Evolutionary conservation across 2,329 filamentous ascomycete species (phyloP).

Genomic region (Microsporum audouinii): DNA sequence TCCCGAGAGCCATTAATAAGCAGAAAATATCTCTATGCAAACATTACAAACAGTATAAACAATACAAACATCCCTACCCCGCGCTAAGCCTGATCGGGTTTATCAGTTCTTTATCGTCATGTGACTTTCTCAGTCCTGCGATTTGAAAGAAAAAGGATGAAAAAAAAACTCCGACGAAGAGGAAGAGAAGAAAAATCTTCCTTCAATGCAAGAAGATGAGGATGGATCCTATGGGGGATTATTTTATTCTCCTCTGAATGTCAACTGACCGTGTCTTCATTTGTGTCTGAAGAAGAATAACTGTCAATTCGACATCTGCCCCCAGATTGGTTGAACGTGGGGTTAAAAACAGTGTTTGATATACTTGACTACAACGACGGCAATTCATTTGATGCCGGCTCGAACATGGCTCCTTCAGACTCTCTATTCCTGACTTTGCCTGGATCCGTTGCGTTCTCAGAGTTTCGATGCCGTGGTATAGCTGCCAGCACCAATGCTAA

Average conservation of each 20-base stretch:
- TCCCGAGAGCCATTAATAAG: neutral
- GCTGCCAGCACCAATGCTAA: conserved; percentile 33
- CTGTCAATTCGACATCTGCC: neutral
- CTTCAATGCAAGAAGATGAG: neutral
- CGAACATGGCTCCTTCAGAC: conserved; percentile 26
- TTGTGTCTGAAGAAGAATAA: neutral
- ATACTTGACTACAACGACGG: neutral
- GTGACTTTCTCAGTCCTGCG: neutral
- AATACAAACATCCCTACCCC: neutral
- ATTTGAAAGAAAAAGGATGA: neutral
- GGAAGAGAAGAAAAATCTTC: neutral
- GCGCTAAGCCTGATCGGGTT: neutral
- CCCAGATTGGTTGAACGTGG: neutral
- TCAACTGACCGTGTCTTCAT: neutral
- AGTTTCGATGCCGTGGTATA: conserved; percentile 35
- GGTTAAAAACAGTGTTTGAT: neutral
- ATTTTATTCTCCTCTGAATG: neutral
- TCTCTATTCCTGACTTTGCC: conserved; percentile 28
- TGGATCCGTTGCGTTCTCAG: conserved; percentile 36
- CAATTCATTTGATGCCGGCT: neutral
- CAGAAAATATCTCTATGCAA: neutral
- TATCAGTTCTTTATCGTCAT: neutral
- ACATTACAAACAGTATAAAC: neutral
- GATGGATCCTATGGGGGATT: neutral
- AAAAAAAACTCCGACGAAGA: neutral